Conservation (phyloP, 768 basidiomycete genomes). For the Mycena leptocephala region DNA sequence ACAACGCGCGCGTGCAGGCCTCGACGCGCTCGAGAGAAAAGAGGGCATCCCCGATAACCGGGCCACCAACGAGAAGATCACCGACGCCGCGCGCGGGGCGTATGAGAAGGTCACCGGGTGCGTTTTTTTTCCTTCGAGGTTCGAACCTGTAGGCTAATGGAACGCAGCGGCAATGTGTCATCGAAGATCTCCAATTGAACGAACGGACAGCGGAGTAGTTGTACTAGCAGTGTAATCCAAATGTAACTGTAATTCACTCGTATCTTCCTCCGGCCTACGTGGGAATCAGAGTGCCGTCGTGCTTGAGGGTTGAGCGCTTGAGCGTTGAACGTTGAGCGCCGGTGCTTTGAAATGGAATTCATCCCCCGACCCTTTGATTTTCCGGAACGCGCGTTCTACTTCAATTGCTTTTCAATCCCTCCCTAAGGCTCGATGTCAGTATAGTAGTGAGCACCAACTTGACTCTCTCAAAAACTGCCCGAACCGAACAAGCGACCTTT, state of each 20-base stretch:
- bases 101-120: conserved; percentile 15
- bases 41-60: neutral
- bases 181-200: conserved; percentile 16
- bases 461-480: too few species aligned
- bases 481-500: too few species aligned
- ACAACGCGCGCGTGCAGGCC: neutral
- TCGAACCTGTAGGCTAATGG: neutral
- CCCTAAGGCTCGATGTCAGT: too few species aligned
- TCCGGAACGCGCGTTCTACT: too few species aligned
- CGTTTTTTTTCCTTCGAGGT: neutral
- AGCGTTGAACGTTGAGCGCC: neutral
- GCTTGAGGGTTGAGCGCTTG: neutral
- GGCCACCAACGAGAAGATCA: conserved; percentile 18
- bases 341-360: neutral
- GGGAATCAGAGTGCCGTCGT: neutral
- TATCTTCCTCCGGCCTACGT: neutral
- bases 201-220: neutral
- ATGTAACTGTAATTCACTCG: conserved; percentile 3
- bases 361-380: too few species aligned
- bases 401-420: too few species aligned
- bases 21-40: neutral
- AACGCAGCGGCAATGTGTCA: neutral
- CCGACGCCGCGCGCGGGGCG: conserved; percentile 7
- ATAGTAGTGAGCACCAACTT: too few species aligned
- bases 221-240: conserved; percentile 9